phyloP scores from a whole-genome alignment of 108 stramenopile species.

The Bacterosira constricta region DNA sequence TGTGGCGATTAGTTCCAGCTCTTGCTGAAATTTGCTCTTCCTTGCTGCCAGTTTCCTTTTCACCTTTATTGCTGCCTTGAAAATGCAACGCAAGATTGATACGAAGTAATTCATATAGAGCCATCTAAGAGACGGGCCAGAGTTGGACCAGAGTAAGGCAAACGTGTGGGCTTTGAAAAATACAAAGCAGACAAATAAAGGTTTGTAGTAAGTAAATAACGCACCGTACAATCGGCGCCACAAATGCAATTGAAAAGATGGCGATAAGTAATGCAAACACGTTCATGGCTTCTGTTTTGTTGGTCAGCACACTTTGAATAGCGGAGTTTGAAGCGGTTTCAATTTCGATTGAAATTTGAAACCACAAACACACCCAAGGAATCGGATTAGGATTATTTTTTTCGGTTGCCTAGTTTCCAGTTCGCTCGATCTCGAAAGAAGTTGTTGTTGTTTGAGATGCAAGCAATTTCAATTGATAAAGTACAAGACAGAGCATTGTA shows the following conservation, averaged over 20 bases:
- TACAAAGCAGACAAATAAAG: no score
- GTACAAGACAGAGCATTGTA: no score
- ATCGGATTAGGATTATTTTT: no score
- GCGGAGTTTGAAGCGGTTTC: no score
- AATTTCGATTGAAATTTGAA: no score
- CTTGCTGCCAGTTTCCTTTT: conserved; percentile 11
- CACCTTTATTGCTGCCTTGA: conserved; percentile 8
- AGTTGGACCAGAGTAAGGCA: not conserved
- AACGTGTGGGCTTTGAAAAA: not conserved
- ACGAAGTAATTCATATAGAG: conserved; percentile 21
- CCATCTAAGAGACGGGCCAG: conserved; percentile 7
- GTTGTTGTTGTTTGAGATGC: no score
- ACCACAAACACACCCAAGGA: no score
- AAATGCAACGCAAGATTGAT: not conserved
- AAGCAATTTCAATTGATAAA: no score
- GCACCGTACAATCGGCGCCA: conserved; percentile 23
- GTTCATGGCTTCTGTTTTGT: conserved; percentile 15
- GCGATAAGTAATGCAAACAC: conserved; percentile 35
- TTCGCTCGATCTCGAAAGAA: no score
- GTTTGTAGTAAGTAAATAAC: not conserved
- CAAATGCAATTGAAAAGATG: conserved; percentile 35
- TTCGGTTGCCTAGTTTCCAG: no score
- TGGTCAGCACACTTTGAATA: no score
- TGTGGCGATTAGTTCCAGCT: conserved; percentile 25
- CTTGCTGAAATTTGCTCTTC: conserved; percentile 26